phyloP scores from a whole-genome alignment of 345 rosid genomes.

The Ceriops decandra region DNA sequence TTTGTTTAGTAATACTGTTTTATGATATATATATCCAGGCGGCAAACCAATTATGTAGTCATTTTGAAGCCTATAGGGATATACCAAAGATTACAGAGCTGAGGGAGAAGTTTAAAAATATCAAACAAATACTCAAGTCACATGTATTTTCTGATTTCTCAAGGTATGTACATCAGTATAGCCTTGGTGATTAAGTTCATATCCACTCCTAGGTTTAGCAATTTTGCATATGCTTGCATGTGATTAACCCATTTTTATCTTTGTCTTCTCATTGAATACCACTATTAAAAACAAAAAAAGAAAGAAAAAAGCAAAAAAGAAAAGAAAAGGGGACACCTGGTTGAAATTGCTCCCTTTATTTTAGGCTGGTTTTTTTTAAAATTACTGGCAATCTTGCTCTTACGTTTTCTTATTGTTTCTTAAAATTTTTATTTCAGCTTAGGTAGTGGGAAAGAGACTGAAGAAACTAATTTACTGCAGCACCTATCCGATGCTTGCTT shows the following conservation, averaged over 20 bases:
- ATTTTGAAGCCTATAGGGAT: slow-evolving; percentile 97
- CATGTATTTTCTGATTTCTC: slow-evolving; percentile 95
- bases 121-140: slow-evolving; percentile 91
- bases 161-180: slow-evolving; percentile 44
- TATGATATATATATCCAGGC: slow-evolving; percentile 62
- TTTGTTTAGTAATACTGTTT: slow-evolving; percentile 14
- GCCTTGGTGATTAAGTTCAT: too few species aligned
- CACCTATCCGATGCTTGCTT: slow-evolving; percentile 93
- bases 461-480: slow-evolving; percentile 82
- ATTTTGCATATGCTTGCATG: too few species aligned
- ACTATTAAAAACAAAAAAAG: too few species aligned
- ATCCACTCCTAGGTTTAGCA: too few species aligned
- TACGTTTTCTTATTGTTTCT: slow-evolving; percentile 2
- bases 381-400: not conserved
- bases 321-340: too few species aligned
- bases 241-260: too few species aligned
- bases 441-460: slow-evolving; percentile 97
- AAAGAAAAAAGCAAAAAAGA: too few species aligned
- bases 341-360: not conserved
- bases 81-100: slow-evolving; percentile 96
- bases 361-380: not conserved
- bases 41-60: slow-evolving; percentile 92
- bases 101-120: slow-evolving; percentile 89
- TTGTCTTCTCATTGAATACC: too few species aligned
- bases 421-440: slow-evolving; percentile 57